Base-by-base conservation (phyloP, 768 basidiomycete genomes). In the Pleurotus tuber-regium region DNA sequence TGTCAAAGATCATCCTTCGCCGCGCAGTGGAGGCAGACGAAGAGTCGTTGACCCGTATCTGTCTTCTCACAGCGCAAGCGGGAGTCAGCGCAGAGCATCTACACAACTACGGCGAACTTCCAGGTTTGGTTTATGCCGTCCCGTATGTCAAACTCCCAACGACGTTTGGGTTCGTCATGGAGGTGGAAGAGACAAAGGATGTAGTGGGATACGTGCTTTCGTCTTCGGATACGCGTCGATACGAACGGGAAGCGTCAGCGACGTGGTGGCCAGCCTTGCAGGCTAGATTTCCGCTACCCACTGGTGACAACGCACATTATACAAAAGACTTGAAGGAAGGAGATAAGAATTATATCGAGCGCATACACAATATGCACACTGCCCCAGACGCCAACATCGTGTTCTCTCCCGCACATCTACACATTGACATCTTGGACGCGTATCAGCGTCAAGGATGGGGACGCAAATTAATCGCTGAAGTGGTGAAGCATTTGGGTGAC, bases 121-220 rank as follows among this genome's bases (percentile, higher is more conserved):
- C 80, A 9, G 87, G 89, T 4, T 73, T 89, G 36, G 72, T 86
- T 36, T 91, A 84, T 60, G 84, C 89, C 2, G 77, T 88, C 40
- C 89, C 89, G 2, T 92, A 92, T 65, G 75, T 87, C 52, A 79
- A 80, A 48, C 66, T 86, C 12, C 77, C 81, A n/a, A 75, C 69
- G 4, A 82, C 84, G 19, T 89, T 81, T 78, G 87, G 79, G 9
- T 92, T 87, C 63, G 87, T 91, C 35, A 67, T 92, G 62, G 82
- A 79, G 35, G 82, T 84, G 40, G 70, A 72, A 30, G 65, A 65
- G 25, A 61, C 56, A 19, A 62, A 66, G 7, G 71, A 76, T 31
- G 78, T 84, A 1, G 86, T 91, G 36, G 90, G 90, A 29, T 92
- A 92, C 61, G 66, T 82, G 52, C 64, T 91, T 28, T 85, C 85